Evolutionary conservation across 257 asterid genomes (phyloP), one percentile per base, ranked within the genome.

Genomic region (Petrea volubilis): DNA sequence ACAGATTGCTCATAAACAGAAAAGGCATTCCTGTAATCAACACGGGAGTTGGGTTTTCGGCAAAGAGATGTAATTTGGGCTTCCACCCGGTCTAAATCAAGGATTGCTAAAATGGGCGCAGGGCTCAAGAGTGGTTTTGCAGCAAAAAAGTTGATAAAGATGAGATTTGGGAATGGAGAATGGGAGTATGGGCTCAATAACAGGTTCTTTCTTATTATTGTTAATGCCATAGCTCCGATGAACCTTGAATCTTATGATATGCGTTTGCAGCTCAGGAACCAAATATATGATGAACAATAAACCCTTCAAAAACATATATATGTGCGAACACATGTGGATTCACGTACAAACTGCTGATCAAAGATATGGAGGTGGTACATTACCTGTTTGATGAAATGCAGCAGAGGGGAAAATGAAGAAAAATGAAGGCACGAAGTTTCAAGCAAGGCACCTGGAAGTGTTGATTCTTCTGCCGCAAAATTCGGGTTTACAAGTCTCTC

Each of bases 41-140:
- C 72, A 31, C 41, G 25, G 61, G 79, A 71, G 28, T 44, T 68
- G 60, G 87, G 87, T 28, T 74, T 76, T 57, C 55, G 68, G 65
- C 84, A 77, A 40, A 88, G 49, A 25, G 78, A 75, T 74, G 59
- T 74, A 40, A 88, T 74, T 43, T 83, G 82, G 74, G 78, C 15
- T 59, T 88, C 96, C 41, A 86, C 67, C 0, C 20, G 1, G 44
- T 52, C 71, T 27, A 74, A 70, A 12, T 75, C 68, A 1, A 68
- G 79, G 74, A n/a, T 46, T 27, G 62, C 41, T 3, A 72, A 60
- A 15, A 6, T 34, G 29, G 70, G 24, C 18, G 23, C 47, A n/a
- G 74, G 65, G 55, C 60, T 44, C 38, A 40, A 61, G 52, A 11
- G 44, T 13, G 73, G 61, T 73, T 23, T 40, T 50, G 84, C 25